phyloP scores from a whole-genome alignment of 768 basidiomycete genomes.

The Mycena epipterygia region DNA sequence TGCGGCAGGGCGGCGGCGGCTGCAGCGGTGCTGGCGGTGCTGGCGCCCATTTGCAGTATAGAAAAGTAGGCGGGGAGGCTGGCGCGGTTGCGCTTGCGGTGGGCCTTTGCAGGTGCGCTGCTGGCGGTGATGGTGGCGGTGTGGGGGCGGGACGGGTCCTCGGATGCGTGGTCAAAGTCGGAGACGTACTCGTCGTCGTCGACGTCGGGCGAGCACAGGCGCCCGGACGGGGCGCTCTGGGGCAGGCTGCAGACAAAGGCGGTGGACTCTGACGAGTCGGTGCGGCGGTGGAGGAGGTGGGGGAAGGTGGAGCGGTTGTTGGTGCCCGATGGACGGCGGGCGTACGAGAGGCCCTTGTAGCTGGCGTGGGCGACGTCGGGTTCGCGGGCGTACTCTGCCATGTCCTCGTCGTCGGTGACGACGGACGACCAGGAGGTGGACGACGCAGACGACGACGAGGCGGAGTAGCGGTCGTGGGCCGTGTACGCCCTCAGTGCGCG shows the following conservation, averaged over 20 bases:
- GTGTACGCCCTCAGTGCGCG: conserved; percentile 62
- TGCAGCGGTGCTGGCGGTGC: conserved; percentile 36
- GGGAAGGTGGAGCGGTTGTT: conserved; percentile 77
- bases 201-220: conserved; percentile 46
- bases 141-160: conserved; percentile 45
- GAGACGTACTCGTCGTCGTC: conserved; percentile 60
- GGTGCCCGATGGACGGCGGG: conserved; percentile 78
- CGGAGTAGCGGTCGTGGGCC: conserved; percentile 63
- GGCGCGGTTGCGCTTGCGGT: conserved; percentile 73
- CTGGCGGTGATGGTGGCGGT: conserved; percentile 41
- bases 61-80: conserved; percentile 85
- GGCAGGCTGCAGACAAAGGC: conserved; percentile 53
- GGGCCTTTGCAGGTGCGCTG: conserved; percentile 53
- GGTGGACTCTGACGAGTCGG: conserved; percentile 59
- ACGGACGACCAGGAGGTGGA: conserved; percentile 76
- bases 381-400: conserved; percentile 61
- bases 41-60: conserved; percentile 67
- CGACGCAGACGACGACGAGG: conserved; percentile 74
- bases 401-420: conserved; percentile 76
- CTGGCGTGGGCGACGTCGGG: conserved; percentile 46
- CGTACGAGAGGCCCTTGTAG: conserved; percentile 69
- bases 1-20: conserved; percentile 23
- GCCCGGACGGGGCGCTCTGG: conserved; percentile 55
- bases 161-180: conserved; percentile 50
- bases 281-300: conserved; percentile 67